Base-by-base conservation (phyloP, 116 monocot species). In the Zostera marina region DNA sequence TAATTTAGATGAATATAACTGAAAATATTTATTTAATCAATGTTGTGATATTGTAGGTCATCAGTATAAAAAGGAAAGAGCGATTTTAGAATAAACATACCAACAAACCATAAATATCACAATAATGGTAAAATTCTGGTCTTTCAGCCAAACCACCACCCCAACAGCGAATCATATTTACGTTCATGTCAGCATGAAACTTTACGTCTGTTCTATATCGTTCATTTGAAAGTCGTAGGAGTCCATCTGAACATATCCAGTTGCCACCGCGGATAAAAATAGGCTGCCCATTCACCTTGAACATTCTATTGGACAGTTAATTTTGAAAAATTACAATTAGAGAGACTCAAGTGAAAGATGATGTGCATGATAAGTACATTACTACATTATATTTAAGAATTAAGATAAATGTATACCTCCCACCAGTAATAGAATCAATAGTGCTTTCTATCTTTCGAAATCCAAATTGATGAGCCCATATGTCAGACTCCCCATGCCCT, bases 131-230 rank as follows among this genome's bases (percentile, higher is more conserved):
- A 65, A 96, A 96, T 32, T 96, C 96, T 62, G 96, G 96, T 25
- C 96, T 85, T 74, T 96, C 96, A 14, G 88, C 78, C 46, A 96
- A 73, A 11, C 89, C 96, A 71, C 96, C 96, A 68, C 96, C 96
- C 96, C 96, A 96, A 68, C 96, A 96, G 43, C 96, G 88, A 17
- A 96, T 69, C 96, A 96, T 96, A 41, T 89, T 96, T 42, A 96
- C 89, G 72, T 96, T 96, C 96, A 96, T 96, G 59, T 85, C 85
- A 19, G 89, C 89, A 73, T 96, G 96, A 26, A 96, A 96, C 51
- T 83, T 89, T 26, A 96, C 82, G 61, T 96, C 96, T 32, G 85
- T 44, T 70, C 73, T 74, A 63, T 96, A 96, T 22, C 96, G 55
- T 62, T 81, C 70, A 42, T 76, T 76, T 58, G 96, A 85, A 63